Evolutionary conservation across 495 filamentous ascomycete species (phyloP).

Genomic region (Trichoderma virens): DNA sequence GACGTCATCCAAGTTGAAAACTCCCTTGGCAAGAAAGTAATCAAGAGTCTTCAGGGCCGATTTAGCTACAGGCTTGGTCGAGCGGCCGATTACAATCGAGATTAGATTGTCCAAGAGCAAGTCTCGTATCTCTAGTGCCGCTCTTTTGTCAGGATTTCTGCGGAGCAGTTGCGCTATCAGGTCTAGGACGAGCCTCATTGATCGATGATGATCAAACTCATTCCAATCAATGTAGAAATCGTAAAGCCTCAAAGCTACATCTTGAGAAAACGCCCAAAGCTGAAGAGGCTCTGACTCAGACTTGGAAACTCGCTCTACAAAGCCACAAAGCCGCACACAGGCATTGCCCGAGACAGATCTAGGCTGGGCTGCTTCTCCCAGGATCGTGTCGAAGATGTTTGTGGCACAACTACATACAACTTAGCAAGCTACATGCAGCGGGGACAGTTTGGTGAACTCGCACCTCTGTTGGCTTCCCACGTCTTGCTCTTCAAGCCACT

Average conservation of each 20-base stretch:
- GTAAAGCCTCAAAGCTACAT: conserved; percentile 53
- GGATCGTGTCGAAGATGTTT: conserved; percentile 29
- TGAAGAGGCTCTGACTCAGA: conserved; percentile 31
- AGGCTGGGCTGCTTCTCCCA: conserved; percentile 38
- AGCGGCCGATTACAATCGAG: conserved; percentile 41
- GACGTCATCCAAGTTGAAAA: conserved; percentile 35
- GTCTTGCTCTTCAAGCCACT: conserved; percentile 6
- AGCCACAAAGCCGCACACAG: conserved; percentile 46
- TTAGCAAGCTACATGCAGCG: neutral
- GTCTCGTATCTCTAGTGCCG: conserved; percentile 26
- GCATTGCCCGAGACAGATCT: conserved; percentile 35
- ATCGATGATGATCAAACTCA: conserved; percentile 64
- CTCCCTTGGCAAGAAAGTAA: conserved; percentile 47
- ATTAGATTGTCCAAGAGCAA: conserved; percentile 35
- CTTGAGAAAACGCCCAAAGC: conserved; percentile 40
- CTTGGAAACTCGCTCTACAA: conserved; percentile 45
- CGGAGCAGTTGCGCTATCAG: conserved; percentile 45
- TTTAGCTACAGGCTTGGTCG: conserved; percentile 50
- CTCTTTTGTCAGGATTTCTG: conserved; percentile 36
- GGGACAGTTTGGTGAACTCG: neutral
- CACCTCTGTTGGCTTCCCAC: conserved; percentile 1
- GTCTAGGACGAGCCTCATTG: conserved; percentile 64
- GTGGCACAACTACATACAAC: conserved; percentile 15
- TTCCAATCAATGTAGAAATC: conserved; percentile 65
- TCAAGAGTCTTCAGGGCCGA: conserved; percentile 54